These are phyloP conservation scores for Verticillium isaacii DNA, from an alignment of 2,329 filamentous ascomycete genomes.

Conservation along the genomic window DNA sequence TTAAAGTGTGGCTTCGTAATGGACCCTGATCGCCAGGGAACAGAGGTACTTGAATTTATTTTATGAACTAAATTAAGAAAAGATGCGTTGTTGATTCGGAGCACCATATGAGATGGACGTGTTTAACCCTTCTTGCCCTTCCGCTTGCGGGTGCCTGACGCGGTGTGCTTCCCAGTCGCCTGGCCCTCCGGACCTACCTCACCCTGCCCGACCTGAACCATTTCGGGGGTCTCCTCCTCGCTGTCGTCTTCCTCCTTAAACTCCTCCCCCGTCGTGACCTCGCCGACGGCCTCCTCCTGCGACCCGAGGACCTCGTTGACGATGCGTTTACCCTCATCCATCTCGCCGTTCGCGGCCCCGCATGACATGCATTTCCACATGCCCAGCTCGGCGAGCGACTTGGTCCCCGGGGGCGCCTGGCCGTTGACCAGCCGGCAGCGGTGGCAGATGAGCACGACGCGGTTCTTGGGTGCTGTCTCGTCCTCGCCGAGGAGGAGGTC, in stretches of 20 bases:
- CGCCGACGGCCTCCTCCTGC: conserved; percentile 12
- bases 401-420: conserved; percentile 85
- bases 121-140: conserved; percentile 8
- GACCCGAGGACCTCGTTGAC: conserved; percentile 56
- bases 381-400: conserved; percentile 72
- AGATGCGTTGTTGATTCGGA: not conserved
- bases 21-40: not conserved
- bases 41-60: not conserved
- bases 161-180: conserved; percentile 10
- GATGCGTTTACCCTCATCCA: conserved; percentile 70
- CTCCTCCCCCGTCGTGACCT: conserved; percentile 8
- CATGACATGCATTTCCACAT: conserved; percentile 89
- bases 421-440: conserved; percentile 88
- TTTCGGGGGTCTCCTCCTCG: not conserved
- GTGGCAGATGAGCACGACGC: conserved; percentile 79
- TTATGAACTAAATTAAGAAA: not conserved
- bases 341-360: conserved; percentile 72
- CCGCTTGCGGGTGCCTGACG: conserved; percentile 9
- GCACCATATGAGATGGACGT: not conserved
- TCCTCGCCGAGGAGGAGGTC: conserved; percentile 93
- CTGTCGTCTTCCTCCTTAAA: conserved; percentile 11
- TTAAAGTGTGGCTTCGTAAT: not conserved
- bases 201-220: conserved; percentile 5
- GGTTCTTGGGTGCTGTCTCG: conserved; percentile 86
- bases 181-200: conserved; percentile 1